Evolutionary conservation across 2,329 filamentous ascomycete genomes (phyloP).

Genomic region (Phoma herbarum): DNA sequence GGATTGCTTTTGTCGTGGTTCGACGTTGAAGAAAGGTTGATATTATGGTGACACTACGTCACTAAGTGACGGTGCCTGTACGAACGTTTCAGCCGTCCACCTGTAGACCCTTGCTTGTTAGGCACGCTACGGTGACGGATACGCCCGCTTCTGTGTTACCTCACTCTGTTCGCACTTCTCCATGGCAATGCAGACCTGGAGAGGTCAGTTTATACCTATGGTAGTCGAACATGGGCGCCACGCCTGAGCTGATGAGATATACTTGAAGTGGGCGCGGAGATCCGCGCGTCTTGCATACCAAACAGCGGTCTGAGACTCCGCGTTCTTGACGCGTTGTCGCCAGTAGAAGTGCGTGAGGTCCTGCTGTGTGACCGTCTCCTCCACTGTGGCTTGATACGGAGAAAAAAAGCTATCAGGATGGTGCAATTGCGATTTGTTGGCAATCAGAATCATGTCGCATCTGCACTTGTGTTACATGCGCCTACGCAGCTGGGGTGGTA

Average conservation of each 20-base stretch:
- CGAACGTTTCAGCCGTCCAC: slow-evolving; percentile 17
- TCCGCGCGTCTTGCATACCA: slow-evolving; percentile 10
- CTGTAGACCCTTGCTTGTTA: slow-evolving; percentile 14
- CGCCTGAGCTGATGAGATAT: neutral
- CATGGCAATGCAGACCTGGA: neutral
- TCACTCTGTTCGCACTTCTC: slow-evolving; percentile 2
- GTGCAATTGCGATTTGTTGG: slow-evolving; percentile 11
- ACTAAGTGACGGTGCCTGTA: slow-evolving; percentile 14
- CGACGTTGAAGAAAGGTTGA: slow-evolving; percentile 10
- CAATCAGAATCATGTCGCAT: slow-evolving; percentile 2
- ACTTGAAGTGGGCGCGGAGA: slow-evolving; percentile 4
- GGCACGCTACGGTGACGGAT: slow-evolving; percentile 10
- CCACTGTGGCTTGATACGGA: neutral
- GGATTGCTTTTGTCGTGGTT: slow-evolving; percentile 12
- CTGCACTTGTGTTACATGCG: neutral
- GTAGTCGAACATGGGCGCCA: neutral
- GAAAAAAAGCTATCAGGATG: slow-evolving; percentile 1
- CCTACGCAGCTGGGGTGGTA: slow-evolving; percentile 2
- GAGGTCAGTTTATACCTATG: no score
- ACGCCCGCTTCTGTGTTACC: slow-evolving; percentile 15
- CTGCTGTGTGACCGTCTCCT: slow-evolving; percentile 11
- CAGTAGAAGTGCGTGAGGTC: slow-evolving; percentile 1
- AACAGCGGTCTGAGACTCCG: slow-evolving; percentile 18
- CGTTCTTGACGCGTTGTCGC: slow-evolving; percentile 10
- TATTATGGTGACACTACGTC: slow-evolving; percentile 9